phyloP scores from a whole-genome alignment of 148 eudicot species.

The Fagopyrum esculentum region DNA sequence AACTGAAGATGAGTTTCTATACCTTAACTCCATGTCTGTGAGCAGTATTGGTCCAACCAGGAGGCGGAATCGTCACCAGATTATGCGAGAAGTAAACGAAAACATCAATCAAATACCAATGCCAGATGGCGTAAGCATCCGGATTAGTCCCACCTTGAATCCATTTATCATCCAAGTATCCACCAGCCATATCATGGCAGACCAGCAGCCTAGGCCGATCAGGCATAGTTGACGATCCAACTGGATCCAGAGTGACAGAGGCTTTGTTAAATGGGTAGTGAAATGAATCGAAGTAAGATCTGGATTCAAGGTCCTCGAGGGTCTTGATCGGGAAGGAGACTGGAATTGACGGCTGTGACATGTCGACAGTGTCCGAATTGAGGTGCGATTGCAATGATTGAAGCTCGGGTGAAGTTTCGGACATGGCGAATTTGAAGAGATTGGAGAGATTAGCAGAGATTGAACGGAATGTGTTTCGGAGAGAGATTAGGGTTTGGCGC shows the following conservation, averaged over 20 bases:
- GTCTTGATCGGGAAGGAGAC: slow-evolving; percentile 67
- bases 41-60: slow-evolving; percentile 83
- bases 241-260: slow-evolving; percentile 18
- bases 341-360: slow-evolving; percentile 45
- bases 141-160: slow-evolving; percentile 66
- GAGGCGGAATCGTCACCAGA: slow-evolving; percentile 88
- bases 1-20: neutral
- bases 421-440: slow-evolving; percentile 18
- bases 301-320: slow-evolving; percentile 60
- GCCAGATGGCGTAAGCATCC: slow-evolving; percentile 84
- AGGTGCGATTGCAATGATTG: slow-evolving; percentile 11
- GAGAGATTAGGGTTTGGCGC: slow-evolving; percentile 36
- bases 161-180: slow-evolving; percentile 78
- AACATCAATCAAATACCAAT: slow-evolving; percentile 93
- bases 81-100: slow-evolving; percentile 87
- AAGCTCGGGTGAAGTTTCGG: slow-evolving; percentile 16
- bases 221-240: slow-evolving; percentile 23
- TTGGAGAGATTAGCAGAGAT: slow-evolving; percentile 17
- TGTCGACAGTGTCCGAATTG: slow-evolving; percentile 37
- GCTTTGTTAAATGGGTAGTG: slow-evolving; percentile 63
- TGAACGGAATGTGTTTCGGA: slow-evolving; percentile 23
- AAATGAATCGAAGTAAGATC: slow-evolving; percentile 62
- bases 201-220: slow-evolving; percentile 53
- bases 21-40: slow-evolving; percentile 92
- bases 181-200: slow-evolving; percentile 95